Conservation (phyloP, 495 filamentous ascomycete genomes). For the Xylona heveae region DNA sequence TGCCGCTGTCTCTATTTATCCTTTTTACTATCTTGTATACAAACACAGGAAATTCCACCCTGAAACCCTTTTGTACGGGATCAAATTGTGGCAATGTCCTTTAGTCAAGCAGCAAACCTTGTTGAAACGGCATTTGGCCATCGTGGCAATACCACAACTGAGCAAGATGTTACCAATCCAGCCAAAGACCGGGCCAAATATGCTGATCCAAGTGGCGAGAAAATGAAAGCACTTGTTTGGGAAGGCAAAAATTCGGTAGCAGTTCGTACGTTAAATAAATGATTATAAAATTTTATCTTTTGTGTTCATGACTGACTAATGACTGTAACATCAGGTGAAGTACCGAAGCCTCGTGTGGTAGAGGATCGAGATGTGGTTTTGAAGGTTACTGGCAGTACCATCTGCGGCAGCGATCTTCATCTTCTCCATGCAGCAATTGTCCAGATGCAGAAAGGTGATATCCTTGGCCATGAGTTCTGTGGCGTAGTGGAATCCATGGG, state of each 20-base stretch:
- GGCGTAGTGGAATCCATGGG: constrained; percentile 60
- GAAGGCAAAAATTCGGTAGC: constrained; percentile 46
- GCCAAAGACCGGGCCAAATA: constrained; percentile 19
- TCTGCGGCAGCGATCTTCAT: constrained; percentile 78
- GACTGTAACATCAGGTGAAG: constrained; percentile 29
- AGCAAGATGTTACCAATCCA: constrained; percentile 31
- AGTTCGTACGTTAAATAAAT: constrained; percentile 16
- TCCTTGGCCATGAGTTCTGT: constrained; percentile 79
- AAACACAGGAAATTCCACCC: too few species aligned
- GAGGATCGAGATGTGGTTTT: constrained; percentile 64
- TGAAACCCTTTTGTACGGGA: too few species aligned
- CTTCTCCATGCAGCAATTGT: constrained; percentile 45
- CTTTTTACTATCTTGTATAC: too few species aligned
- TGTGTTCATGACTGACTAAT: constrained; percentile 1
- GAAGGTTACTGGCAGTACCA: constrained; percentile 64
- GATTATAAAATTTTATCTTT: background rate
- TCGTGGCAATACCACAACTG: constrained; percentile 29
- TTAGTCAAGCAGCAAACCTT: constrained; percentile 38
- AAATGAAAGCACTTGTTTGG: constrained; percentile 56
- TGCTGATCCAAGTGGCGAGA: constrained; percentile 22
- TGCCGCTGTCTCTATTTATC: too few species aligned
- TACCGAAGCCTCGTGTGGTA: constrained; percentile 45
- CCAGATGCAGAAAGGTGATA: constrained; percentile 62
- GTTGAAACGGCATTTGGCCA: constrained; percentile 48
- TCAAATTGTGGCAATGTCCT: too few species aligned